Base-by-base conservation (phyloP, 1,284 basidiomycete species). In the Fomitopsis pinicola region DNA sequence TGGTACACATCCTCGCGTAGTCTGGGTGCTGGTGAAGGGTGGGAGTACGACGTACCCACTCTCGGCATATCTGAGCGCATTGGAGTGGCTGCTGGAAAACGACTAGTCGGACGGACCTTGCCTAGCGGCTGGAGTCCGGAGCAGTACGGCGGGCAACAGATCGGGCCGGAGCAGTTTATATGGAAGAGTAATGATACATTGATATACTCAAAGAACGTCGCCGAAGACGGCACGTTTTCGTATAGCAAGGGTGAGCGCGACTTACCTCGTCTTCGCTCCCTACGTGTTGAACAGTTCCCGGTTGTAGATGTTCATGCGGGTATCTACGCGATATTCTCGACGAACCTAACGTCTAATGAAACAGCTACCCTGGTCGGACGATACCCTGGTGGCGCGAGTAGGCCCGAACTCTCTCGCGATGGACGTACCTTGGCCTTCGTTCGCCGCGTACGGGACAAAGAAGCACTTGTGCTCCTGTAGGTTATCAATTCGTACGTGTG, bases 351-450 rank as follows among this genome's bases (percentile, higher is more conserved):
- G 0, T 81, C 81, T 0, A 75, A 79, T 9, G 67, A 72, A 12
- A 83, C 84, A 1, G 77, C 80, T 48, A 78, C 76, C 1, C 73
- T 91, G 2, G 87, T 88, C 0, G 71, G 75, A 55, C 72, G 81
- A 0, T 82, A 71, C 61, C 87, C 88, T 2, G 89, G 89, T 36
- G 87, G 88, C 42, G 88, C 88, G 3, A 87, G 78, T 65, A 78
- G 87, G 57, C 88, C 88, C n/a, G 86, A 87, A 61, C 74, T 91
- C 5, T 90, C 88, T n/a, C 78, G 80, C 46, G 88, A 90, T 68
- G 78, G 82, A 1, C 78, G 82, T 55, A 89, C 88, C 0, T 78
- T 91, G 9, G 88, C 88, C 0, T 91, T 90, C 64, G 86, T 91
- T 33, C 83, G 87, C 36, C 82, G 88, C 15, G 84, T 87, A n/a